These are phyloP conservation scores for Gautieria morchelliformis DNA, from an alignment of 768 basidiomycete genomes.

Conservation along the genomic window DNA sequence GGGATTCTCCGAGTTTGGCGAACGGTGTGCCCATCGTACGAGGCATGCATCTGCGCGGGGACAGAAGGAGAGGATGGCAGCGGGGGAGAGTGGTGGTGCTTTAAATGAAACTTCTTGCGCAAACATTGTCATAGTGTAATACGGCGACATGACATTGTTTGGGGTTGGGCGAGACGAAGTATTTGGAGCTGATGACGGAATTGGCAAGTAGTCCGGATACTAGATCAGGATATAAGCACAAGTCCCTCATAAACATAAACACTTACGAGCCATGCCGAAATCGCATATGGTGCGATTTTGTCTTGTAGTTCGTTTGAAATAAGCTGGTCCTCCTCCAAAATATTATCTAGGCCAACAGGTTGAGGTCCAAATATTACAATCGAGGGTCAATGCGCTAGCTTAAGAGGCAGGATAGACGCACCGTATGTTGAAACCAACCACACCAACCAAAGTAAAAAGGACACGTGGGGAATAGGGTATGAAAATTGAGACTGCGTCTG, in stretches of 20 bases:
- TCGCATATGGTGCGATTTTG: background rate
- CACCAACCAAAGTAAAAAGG: background rate
- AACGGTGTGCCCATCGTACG: background rate
- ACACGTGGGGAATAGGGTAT: background rate
- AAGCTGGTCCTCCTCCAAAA: background rate
- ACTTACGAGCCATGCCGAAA: conserved; percentile 1
- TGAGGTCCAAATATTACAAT: background rate
- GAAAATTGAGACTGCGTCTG: no score
- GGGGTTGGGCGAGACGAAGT: background rate
- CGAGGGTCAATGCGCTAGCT: background rate
- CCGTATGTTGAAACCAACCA: background rate
- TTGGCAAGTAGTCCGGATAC: background rate
- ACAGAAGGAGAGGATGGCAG: background rate
- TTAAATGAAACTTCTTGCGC: background rate
- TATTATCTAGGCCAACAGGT: background rate
- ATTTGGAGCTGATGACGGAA: background rate
- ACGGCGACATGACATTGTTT: background rate
- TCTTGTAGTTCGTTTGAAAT: background rate
- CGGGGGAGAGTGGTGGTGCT: background rate
- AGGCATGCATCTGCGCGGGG: background rate
- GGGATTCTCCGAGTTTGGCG: background rate
- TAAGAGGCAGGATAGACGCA: background rate
- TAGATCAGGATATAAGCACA: background rate
- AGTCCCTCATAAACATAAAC: background rate
- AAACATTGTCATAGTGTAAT: background rate